Conservation (phyloP, 768 basidiomycete genomes). For the Hortiboletus flavorubellus region DNA sequence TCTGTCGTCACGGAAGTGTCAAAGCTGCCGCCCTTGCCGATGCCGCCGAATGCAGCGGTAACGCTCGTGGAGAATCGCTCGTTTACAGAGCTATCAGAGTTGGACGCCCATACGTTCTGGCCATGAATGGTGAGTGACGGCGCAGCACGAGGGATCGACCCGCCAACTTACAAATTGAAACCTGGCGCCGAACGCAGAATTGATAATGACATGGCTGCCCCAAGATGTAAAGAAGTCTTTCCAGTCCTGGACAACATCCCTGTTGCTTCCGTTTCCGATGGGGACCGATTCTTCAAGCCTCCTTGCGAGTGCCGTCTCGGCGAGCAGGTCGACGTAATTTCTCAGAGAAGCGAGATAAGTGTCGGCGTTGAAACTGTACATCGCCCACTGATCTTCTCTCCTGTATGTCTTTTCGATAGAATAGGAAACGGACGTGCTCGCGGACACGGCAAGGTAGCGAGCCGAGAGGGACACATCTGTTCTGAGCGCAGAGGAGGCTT, state of each 20-base stretch:
- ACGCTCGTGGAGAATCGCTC: conserved; percentile 4
- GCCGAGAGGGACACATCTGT: not conserved
- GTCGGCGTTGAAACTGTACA: conserved; percentile 17
- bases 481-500: not conserved
- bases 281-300: not conserved
- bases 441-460: conserved; percentile 10
- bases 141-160: not conserved
- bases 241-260: not conserved
- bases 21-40: not conserved
- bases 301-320: not conserved
- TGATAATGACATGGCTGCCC: conserved; percentile 1
- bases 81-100: conserved; percentile 5
- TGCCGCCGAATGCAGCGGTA: not conserved
- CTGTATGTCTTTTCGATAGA: conserved; percentile 9
- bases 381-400: conserved; percentile 14
- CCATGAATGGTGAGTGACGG: not conserved
- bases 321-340: conserved; percentile 6
- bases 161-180: not conserved
- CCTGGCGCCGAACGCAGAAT: not conserved
- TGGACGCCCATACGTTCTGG: conserved; percentile 8
- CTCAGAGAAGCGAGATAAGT: conserved; percentile 9
- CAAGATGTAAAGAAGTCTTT: conserved; percentile 1
- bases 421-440: conserved; percentile 11
- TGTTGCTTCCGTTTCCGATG: conserved; percentile 3
- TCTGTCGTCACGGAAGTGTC: not conserved